Evolutionary conservation across 2,329 filamentous ascomycete genomes (phyloP), one percentile per base, ranked within the genome.

Genomic region (Lecanosticta acicola): DNA sequence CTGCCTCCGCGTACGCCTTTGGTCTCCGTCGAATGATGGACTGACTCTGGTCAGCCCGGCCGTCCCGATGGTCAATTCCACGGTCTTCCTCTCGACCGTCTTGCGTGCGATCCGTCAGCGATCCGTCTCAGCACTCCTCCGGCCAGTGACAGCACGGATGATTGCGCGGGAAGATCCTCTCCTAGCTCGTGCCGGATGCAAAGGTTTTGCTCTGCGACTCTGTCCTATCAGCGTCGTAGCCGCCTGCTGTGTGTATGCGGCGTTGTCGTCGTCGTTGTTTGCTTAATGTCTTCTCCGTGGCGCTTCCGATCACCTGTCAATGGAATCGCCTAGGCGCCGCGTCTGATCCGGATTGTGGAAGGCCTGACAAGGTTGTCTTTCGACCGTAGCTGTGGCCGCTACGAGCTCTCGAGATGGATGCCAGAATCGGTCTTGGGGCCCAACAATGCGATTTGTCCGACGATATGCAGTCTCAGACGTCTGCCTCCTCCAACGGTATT

Each of bases 101-200:
- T 13, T 39, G 45, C 32, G 17, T 33, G 26, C 16, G 39, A 41
- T 47, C 45, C 40, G 45, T 42, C 39, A 33, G 45, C 21, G 34
- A 42, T 37, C 19, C 36, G 37, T 20, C 36, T 18, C 7, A 29
- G 24, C 7, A 29, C 20, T 18, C 19, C 37, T 32, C 45, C 36
- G 19, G 13, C 45, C 45, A 39, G 32, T 38, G n/a, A 34, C 19
- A 14, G 10, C 5, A 21, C 34, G n/a, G 32, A 9, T 41, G 21
- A 33, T 34, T 37, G 32, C 33, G 39, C 11, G 11, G 24, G 32
- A 38, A 46, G 3, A 10, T 16, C 29, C 9, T 16, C 29, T 18
- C 36, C 32, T 20, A 32, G 18, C 37, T 46, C 10, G 18, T 21
- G 19, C 37, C 37, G n/a, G n/a, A n/a, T n/a, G n/a, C n/a, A n/a